phyloP scores from a whole-genome alignment of 306 rosid genomes.

The Sicyos baderoa region DNA sequence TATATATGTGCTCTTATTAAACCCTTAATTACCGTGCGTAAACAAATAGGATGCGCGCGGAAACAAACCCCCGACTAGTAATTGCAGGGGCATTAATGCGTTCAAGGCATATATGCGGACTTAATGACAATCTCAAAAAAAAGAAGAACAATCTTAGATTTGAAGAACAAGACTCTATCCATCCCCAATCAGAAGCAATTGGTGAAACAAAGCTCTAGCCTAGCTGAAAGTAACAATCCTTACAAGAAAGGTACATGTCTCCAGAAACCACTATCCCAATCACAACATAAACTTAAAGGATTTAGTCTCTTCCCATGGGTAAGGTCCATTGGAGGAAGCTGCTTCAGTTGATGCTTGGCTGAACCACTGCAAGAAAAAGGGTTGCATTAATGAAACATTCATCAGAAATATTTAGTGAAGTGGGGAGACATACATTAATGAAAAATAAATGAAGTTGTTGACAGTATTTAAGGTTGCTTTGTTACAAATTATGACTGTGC shows the following conservation, averaged over 20 bases:
- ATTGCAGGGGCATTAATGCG: too few species aligned
- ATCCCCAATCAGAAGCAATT: not conserved
- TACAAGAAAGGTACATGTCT: not conserved
- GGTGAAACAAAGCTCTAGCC: conserved; percentile 3
- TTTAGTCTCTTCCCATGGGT: not conserved
- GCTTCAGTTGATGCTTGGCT: conserved; percentile 1
- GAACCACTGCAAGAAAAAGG: conserved; percentile 4
- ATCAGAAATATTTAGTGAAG: not conserved
- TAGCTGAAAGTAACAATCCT: not conserved
- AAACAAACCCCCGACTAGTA: too few species aligned
- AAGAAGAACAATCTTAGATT: not conserved
- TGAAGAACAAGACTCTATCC: not conserved
- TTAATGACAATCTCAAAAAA: too few species aligned
- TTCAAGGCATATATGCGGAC: too few species aligned
- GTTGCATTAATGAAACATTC: not conserved
- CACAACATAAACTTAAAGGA: conserved; percentile 4
- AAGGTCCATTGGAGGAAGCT: not conserved
- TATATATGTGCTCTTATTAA: too few species aligned
- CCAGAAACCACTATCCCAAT: conserved; percentile 12
- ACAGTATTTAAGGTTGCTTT: not conserved
- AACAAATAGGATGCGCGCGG: too few species aligned
- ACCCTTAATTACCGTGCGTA: too few species aligned
- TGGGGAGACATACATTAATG: not conserved
- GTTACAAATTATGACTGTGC: not conserved
- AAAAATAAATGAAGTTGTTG: not conserved